Evolutionary conservation across 2,329 filamentous ascomycete genomes (phyloP).

Genomic region (Dichotomopilus funicola): DNA sequence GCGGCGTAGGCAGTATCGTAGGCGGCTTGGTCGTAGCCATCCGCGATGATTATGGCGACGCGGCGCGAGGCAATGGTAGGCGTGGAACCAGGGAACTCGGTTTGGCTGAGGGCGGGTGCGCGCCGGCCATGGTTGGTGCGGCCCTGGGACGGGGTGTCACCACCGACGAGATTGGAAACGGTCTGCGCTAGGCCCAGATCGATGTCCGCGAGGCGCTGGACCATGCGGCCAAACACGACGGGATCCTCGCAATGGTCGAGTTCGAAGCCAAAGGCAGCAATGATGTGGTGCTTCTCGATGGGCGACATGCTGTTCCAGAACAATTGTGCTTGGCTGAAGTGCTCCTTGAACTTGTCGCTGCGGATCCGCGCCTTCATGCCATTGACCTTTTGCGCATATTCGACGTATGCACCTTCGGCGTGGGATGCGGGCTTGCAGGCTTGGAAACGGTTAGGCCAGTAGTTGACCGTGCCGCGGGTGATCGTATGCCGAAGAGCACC

Average conservation of each 20-base stretch:
- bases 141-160: slow-evolving; percentile 46
- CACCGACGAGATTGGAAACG: slow-evolving; percentile 66
- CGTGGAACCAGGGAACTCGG: slow-evolving; percentile 56
- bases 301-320: slow-evolving; percentile 73
- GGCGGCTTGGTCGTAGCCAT: slow-evolving; percentile 63
- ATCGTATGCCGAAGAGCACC: slow-evolving; percentile 68
- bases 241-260: slow-evolving; percentile 78
- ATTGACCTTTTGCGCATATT: slow-evolving; percentile 57
- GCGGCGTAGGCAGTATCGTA: slow-evolving; percentile 61
- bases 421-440: slow-evolving; percentile 54
- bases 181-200: slow-evolving; percentile 61
- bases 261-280: slow-evolving; percentile 59
- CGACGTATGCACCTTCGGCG: slow-evolving; percentile 61
- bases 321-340: slow-evolving; percentile 70
- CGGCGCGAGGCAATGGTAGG: slow-evolving; percentile 65
- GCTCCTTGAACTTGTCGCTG: slow-evolving; percentile 70
- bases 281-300: slow-evolving; percentile 59
- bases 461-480: slow-evolving; percentile 66
- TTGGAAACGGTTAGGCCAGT: slow-evolving; percentile 69
- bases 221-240: slow-evolving; percentile 65
- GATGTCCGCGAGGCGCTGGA: slow-evolving; percentile 63
- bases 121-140: slow-evolving; percentile 60
- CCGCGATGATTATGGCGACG: slow-evolving; percentile 69
- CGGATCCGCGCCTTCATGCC: slow-evolving; percentile 65
- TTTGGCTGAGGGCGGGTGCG: slow-evolving; percentile 61